Percentiles rank a stretch among this genome's conserved stretches.
Conservation (phyloP, 164 flowering plant genomes). For the Chimonanthus praecox region DNA sequence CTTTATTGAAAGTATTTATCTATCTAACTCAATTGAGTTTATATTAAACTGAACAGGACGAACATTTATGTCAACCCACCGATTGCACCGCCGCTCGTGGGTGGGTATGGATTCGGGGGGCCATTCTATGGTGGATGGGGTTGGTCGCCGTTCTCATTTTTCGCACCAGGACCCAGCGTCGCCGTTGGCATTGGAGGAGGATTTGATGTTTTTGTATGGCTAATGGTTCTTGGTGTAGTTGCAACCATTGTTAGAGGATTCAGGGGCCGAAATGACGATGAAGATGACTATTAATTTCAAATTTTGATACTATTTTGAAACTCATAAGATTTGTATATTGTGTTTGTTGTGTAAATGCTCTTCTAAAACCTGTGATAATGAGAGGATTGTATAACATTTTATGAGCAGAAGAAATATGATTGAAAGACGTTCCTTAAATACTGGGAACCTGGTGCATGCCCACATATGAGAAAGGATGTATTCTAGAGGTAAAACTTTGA, state of each 20-base stretch:
- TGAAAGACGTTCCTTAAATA: background rate
- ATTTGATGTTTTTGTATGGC: slow-evolving; percentile 50
- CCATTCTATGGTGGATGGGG: slow-evolving; percentile 94
- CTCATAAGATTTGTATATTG: background rate
- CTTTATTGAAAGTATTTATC: too few species aligned
- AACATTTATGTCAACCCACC: slow-evolving; percentile 85
- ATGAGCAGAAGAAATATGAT: background rate
- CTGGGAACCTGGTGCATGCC: too few species aligned
- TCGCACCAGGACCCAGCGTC: slow-evolving; percentile 76
- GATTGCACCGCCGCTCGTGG: slow-evolving; percentile 79
- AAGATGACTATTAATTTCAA: slow-evolving; percentile 31
- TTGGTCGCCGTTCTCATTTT: slow-evolving; percentile 95
- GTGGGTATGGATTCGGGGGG: slow-evolving; percentile 83
- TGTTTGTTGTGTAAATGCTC: background rate
- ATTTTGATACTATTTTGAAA: slow-evolving; percentile 1
- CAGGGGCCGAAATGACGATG: slow-evolving; percentile 48
- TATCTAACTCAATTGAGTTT: too few species aligned
- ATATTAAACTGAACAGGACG: slow-evolving; percentile 48
- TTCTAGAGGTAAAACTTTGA: too few species aligned
- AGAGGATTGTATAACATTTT: background rate
- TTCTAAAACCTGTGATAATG: background rate
- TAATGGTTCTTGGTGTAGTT: slow-evolving; percentile 65
- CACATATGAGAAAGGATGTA: too few species aligned
- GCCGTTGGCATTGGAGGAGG: slow-evolving; percentile 93
- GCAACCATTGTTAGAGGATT: slow-evolving; percentile 67